phyloP scores from a whole-genome alignment of 129 eudicot species.

The Arctium minus region DNA sequence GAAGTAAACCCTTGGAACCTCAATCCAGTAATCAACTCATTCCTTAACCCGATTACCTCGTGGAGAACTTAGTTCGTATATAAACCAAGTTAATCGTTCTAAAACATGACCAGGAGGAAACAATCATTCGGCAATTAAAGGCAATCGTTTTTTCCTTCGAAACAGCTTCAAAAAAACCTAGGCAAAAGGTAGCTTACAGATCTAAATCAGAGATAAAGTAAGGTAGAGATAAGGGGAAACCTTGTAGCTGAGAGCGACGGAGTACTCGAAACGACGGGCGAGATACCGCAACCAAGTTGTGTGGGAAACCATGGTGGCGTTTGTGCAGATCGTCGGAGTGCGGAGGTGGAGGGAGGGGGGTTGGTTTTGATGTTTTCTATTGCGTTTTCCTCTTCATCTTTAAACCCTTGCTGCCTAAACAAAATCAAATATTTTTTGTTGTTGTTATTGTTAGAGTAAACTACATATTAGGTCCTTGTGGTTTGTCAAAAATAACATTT shows the following conservation, averaged over 20 bases:
- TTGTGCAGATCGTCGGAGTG: slow-evolving; percentile 17
- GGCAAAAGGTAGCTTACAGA: not conserved
- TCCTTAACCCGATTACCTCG: not conserved
- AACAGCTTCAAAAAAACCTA: not conserved
- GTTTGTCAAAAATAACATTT: no score
- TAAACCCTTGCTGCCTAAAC: slow-evolving; percentile 29
- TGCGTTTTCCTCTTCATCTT: slow-evolving; percentile 4
- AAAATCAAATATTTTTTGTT: not conserved
- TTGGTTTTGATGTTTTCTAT: slow-evolving; percentile 4
- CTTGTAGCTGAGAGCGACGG: slow-evolving; percentile 47
- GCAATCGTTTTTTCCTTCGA: not conserved
- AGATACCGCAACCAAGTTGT: slow-evolving; percentile 63
- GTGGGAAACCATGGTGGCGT: slow-evolving; percentile 48
- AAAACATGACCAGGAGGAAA: not conserved
- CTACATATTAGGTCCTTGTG: no score
- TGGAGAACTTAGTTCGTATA: not conserved
- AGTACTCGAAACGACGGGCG: slow-evolving; percentile 50
- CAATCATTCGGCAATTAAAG: not conserved
- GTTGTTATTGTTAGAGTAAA: no score
- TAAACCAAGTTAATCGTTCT: not conserved
- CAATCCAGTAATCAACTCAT: no score
- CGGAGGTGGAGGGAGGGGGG: not conserved
- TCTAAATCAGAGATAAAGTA: not conserved
- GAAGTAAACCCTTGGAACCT: not conserved
- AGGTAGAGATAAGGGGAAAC: slow-evolving; percentile 10